Evolutionary conservation across 106 monocot species (phyloP).

Genomic region (Apostasia shenzhenica): DNA sequence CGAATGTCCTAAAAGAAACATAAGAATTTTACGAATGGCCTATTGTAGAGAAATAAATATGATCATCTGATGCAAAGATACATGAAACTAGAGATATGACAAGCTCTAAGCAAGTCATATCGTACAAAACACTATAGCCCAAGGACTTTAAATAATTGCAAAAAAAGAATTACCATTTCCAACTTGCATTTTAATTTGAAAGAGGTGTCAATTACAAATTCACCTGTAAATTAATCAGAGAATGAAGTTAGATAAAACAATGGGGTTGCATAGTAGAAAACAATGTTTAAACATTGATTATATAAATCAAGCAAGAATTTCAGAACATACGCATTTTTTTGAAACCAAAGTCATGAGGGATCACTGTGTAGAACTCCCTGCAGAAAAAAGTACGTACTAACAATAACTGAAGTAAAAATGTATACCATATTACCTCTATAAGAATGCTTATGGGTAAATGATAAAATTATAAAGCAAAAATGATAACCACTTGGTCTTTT

Average conservation of each 20-base stretch:
- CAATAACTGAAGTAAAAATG: too few relatives aligned
- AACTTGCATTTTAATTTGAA: constrained; percentile 85
- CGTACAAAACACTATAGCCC: too few relatives aligned
- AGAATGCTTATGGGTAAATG: too few relatives aligned
- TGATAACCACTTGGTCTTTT: too few relatives aligned
- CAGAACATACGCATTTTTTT: constrained; percentile 83
- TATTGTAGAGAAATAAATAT: too few relatives aligned
- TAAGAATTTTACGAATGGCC: too few relatives aligned
- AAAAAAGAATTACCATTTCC: constrained; percentile 65
- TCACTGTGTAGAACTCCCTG: constrained; percentile 96
- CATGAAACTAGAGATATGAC: too few relatives aligned
- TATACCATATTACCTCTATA: too few relatives aligned
- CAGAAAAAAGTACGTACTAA: constrained; percentile 1
- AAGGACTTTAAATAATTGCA: neutral
- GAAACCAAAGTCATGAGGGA: constrained; percentile 94
- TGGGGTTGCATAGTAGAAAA: neutral
- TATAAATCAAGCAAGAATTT: neutral
- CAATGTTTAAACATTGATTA: neutral
- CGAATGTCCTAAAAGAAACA: too few relatives aligned
- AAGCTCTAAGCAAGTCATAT: too few relatives aligned
- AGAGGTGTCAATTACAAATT: constrained; percentile 86
- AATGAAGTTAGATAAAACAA: neutral
- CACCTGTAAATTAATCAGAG: constrained; percentile 32
- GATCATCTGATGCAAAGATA: too few relatives aligned
- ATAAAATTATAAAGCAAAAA: too few relatives aligned